Evolutionary conservation across 2,329 filamentous ascomycete genomes (phyloP).

Genomic region (Arthrobotrys sphaeroides): DNA sequence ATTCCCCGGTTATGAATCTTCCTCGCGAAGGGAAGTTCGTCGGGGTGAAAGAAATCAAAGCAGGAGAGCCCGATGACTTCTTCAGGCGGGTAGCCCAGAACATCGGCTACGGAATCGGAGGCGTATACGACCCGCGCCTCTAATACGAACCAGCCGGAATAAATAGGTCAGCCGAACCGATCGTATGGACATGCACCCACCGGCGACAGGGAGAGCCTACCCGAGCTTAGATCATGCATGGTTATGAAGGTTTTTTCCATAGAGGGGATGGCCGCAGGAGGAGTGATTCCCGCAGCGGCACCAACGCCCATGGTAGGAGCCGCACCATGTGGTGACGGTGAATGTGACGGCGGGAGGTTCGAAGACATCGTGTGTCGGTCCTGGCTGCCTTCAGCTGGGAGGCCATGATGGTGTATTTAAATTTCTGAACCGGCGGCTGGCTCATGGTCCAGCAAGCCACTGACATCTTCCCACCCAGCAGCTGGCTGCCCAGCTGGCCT

Average conservation of each 20-base stretch:
- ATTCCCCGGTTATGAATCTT: conserved; percentile 77
- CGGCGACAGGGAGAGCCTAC: conserved; percentile 34
- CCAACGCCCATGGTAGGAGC: neutral
- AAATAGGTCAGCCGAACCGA: conserved; percentile 53
- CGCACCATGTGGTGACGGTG: neutral
- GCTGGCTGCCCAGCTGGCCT: conserved; percentile 19
- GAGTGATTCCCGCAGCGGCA: neutral
- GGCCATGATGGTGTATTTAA: conserved; percentile 32
- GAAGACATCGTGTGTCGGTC: neutral
- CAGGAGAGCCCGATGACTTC: conserved; percentile 79
- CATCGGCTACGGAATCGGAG: conserved; percentile 83
- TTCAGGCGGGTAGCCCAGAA: conserved; percentile 79
- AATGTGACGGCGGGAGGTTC: neutral
- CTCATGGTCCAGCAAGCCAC: neutral
- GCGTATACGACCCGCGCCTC: conserved; percentile 84
- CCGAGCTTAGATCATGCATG: conserved; percentile 76
- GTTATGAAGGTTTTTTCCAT: conserved; percentile 93
- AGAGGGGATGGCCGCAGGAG: conserved; percentile 54
- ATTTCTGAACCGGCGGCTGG: conserved; percentile 1
- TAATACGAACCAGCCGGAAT: conserved; percentile 70
- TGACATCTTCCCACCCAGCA: conserved; percentile 6
- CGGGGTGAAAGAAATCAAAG: conserved; percentile 86
- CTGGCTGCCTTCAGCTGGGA: neutral
- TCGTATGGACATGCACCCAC: conserved; percentile 15
- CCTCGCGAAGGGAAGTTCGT: conserved; percentile 79